Evolutionary conservation across 495 filamentous ascomycete species (phyloP).

Genomic region (Xylaria curta): DNA sequence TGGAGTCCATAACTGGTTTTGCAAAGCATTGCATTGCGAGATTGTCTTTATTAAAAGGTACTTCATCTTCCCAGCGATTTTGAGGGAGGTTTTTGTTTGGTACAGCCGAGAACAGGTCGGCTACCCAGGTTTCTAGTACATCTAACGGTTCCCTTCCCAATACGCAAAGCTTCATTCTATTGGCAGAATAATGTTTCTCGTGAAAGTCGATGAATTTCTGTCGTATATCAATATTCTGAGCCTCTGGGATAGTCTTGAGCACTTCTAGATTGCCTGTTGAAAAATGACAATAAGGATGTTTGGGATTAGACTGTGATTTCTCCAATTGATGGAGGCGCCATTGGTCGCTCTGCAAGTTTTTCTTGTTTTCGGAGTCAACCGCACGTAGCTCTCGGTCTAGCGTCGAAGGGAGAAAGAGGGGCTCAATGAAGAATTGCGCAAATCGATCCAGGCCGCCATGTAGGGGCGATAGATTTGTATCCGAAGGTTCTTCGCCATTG

Average conservation of each 20-base stretch:
- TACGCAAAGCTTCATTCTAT: constrained; percentile 93
- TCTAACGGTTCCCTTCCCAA: constrained; percentile 89
- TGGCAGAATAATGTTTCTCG: constrained; percentile 89
- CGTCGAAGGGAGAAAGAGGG: constrained; percentile 87
- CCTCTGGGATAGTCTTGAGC: constrained; percentile 82
- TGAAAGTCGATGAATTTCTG: constrained; percentile 96
- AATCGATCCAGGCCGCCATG: constrained; percentile 94
- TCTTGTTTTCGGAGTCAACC: constrained; percentile 99
- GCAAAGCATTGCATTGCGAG: constrained; percentile 85
- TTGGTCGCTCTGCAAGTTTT: constrained; percentile 94
- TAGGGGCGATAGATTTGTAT: constrained; percentile 70
- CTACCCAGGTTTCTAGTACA: constrained; percentile 85
- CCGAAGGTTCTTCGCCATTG: constrained; percentile 59
- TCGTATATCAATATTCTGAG: constrained; percentile 83
- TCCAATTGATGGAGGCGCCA: constrained; percentile 94
- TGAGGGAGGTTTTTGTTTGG: constrained; percentile 83
- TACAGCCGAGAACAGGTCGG: constrained; percentile 82
- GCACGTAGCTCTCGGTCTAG: constrained; percentile 90
- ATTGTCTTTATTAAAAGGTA: constrained; percentile 69
- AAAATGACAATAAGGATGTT: constrained; percentile 95
- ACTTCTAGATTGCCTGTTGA: constrained; percentile 93
- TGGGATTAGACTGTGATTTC: constrained; percentile 86
- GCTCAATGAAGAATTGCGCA: constrained; percentile 95
- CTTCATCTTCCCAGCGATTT: constrained; percentile 79
- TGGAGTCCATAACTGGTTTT: constrained; percentile 94